Conservation (phyloP, 805 yeast species). For the Brettanomyces nanus region DNA sequence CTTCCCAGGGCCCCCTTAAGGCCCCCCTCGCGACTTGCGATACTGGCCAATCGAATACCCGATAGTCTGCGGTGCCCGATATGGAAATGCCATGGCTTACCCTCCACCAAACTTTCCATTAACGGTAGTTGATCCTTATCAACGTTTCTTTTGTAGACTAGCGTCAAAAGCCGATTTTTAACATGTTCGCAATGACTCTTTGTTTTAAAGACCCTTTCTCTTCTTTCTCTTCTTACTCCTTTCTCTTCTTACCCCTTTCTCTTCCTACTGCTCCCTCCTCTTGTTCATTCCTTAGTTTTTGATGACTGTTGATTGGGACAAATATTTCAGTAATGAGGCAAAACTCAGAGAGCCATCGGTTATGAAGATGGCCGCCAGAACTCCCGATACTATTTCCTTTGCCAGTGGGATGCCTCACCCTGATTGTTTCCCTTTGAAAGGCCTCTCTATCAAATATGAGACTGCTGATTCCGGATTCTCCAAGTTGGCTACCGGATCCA, state of each 20-base stretch:
- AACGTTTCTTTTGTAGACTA: too few species aligned
- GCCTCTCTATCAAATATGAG: constrained; percentile 19
- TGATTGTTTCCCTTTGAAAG: constrained; percentile 40
- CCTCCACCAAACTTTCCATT: too few species aligned
- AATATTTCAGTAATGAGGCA: constrained; percentile 21
- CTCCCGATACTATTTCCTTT: constrained; percentile 33
- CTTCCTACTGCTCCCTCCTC: neutral
- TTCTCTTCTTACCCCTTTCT: neutral
- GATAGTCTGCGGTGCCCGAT: too few species aligned
- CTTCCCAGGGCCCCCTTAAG: too few species aligned
- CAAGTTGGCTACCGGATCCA: constrained; percentile 30
- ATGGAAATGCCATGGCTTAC: too few species aligned
- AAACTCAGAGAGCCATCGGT: constrained; percentile 21
- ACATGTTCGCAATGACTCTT: too few species aligned
- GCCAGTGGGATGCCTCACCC: constrained; percentile 54
- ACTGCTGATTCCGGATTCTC: constrained; percentile 37
- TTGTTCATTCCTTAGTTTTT: neutral
- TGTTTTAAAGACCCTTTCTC: too few species aligned
- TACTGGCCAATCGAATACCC: too few species aligned
- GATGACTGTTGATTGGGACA: constrained; percentile 22
- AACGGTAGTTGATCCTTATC: too few species aligned
- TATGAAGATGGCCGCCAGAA: constrained; percentile 18
- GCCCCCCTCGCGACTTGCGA: too few species aligned
- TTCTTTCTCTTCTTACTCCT: too few species aligned
- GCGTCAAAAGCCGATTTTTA: too few species aligned